Percentiles rank a stretch among this genome's conserved stretches.
Conservation (phyloP, 148 eudicot species). For the Pouteria glomerata region DNA sequence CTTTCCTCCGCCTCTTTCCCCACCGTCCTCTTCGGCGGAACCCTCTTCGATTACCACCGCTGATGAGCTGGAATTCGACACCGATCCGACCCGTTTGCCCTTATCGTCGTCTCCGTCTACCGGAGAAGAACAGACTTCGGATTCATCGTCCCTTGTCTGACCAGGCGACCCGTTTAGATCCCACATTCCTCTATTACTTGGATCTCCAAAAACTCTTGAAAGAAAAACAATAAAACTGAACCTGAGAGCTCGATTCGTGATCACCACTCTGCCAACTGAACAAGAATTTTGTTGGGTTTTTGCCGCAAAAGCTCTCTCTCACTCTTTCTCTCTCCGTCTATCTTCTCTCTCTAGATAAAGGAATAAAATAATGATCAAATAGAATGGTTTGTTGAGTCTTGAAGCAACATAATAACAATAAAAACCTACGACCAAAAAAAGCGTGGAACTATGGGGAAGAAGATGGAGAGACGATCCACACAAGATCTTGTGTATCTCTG, state of each 20-base stretch:
- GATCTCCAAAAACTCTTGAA: not conserved
- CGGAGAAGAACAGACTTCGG: conserved; percentile 48
- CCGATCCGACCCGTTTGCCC: conserved; percentile 48
- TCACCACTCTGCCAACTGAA: not conserved
- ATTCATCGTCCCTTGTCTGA: conserved; percentile 35
- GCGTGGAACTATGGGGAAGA: not conserved
- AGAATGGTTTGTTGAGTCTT: not conserved
- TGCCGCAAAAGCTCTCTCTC: not conserved
- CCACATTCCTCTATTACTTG: conserved; percentile 53
- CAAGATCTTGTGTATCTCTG: conserved; percentile 9
- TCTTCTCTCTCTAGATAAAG: conserved; percentile 13
- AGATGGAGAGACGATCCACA: not conserved
- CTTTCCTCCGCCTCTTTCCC: conserved; percentile 15
- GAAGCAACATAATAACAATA: not conserved
- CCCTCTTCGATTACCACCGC: conserved; percentile 40
- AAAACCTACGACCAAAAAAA: not conserved
- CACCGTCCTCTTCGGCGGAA: conserved; percentile 36
- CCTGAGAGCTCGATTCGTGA: not conserved
- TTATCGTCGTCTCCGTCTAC: conserved; percentile 37
- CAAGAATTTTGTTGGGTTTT: conserved; percentile 1
- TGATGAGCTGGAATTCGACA: conserved; percentile 68
- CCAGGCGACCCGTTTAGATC: conserved; percentile 82
- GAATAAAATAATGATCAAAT: conserved; percentile 8
- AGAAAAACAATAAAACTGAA: not conserved
- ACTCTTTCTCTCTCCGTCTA: conserved; percentile 1